phyloP scores from a whole-genome alignment of 169 alveolate species.

The Plasmodium coatneyi region DNA sequence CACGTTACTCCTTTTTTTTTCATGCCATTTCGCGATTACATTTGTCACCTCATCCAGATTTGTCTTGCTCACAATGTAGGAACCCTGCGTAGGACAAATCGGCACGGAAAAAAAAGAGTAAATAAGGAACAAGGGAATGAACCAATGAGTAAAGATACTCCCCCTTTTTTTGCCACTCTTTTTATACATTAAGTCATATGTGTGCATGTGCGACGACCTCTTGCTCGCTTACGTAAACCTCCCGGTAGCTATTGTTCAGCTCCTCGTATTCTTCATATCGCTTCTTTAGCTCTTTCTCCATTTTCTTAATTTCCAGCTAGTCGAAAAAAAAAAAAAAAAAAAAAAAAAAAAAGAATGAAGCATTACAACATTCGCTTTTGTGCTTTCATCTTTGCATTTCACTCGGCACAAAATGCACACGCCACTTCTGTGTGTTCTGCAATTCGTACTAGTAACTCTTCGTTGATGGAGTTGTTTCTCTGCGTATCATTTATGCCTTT shows the following conservation, averaged over 20 bases:
- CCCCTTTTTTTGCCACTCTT: not conserved
- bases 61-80: constrained; percentile 36
- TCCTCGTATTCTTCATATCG: constrained; percentile 58
- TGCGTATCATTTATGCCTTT: constrained; percentile 19
- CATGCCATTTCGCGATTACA: not conserved
- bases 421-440: not conserved
- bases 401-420: not conserved
- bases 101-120: not conserved
- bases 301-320: constrained; percentile 62
- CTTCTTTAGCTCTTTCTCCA: constrained; percentile 42
- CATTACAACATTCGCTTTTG: not conserved
- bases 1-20: not conserved
- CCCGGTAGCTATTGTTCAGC: constrained; percentile 41
- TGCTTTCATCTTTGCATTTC: not conserved
- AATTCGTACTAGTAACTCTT: constrained; percentile 27
- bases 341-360: not conserved
- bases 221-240: constrained; percentile 27
- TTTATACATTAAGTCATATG: not conserved
- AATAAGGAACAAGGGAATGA: not conserved
- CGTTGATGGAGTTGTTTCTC: constrained; percentile 12
- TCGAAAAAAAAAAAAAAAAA: not conserved
- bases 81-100: constrained; percentile 9
- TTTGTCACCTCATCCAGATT: constrained; percentile 47
- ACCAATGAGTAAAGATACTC: not conserved
- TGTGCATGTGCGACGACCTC: not conserved